These are phyloP conservation scores for Tillandsia fasciculata DNA, from an alignment of 176 grass and related monocot species.

Conservation along the genomic window DNA sequence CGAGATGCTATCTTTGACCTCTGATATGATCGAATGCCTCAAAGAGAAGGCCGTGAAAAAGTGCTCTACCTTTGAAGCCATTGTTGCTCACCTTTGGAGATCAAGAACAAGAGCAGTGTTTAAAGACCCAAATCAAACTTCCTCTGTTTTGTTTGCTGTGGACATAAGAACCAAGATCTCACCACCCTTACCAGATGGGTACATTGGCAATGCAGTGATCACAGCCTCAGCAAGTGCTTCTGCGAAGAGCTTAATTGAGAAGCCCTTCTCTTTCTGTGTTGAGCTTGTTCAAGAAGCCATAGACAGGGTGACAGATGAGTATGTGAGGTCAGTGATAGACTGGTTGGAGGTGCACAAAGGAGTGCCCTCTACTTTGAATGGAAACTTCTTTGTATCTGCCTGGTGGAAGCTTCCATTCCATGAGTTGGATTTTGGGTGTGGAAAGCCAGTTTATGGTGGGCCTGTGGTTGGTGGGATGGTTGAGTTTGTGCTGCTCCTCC, in stretches of 20 bases:
- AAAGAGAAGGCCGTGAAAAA: slow-evolving; percentile 28
- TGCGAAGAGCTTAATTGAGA: slow-evolving; percentile 15
- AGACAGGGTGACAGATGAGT: slow-evolving; percentile 32
- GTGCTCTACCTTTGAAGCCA: slow-evolving; percentile 36
- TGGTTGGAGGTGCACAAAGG: slow-evolving; percentile 45
- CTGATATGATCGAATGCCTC: slow-evolving; percentile 23
- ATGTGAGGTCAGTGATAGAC: slow-evolving; percentile 38
- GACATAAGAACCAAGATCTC: slow-evolving; percentile 33
- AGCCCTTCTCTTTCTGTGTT: slow-evolving; percentile 37
- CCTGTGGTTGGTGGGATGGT: slow-evolving; percentile 33
- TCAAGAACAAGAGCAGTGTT: slow-evolving; percentile 31
- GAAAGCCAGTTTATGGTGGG: slow-evolving; percentile 34
- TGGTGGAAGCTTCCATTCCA: slow-evolving; percentile 52
- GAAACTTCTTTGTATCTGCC: slow-evolving; percentile 35
- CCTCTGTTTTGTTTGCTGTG: slow-evolving; percentile 35
- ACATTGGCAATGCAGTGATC: slow-evolving; percentile 34
- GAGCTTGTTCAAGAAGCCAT: slow-evolving; percentile 33
- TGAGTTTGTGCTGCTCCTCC: slow-evolving; percentile 39
- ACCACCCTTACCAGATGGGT: slow-evolving; percentile 25
- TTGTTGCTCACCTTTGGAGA: slow-evolving; percentile 43
- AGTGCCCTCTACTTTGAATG: slow-evolving; percentile 20
- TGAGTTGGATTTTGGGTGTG: slow-evolving; percentile 39
- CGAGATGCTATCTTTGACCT: slow-evolving; percentile 12
- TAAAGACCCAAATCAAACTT: slow-evolving; percentile 15
- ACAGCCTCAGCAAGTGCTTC: slow-evolving; percentile 21